Conservation (phyloP, 1,284 basidiomycete species). For the Ceratobasidium sp. region DNA sequence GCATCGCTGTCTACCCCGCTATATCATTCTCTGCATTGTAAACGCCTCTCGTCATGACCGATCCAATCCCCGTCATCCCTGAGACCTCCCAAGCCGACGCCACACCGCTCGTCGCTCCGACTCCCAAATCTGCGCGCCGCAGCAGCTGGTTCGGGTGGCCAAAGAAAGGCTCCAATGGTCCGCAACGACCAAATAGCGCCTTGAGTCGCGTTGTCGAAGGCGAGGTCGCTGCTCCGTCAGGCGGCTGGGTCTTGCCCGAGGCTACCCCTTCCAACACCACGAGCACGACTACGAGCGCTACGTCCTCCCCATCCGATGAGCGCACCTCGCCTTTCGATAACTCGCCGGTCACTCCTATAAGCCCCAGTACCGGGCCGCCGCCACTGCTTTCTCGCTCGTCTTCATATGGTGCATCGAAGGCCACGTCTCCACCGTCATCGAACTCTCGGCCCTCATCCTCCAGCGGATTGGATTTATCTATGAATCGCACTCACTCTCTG, state of each 20-base stretch:
- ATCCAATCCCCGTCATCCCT: conserved; percentile 15
- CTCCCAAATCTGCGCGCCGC: conserved; percentile 39
- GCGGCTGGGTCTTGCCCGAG: conserved; percentile 16
- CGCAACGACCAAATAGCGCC: conserved; percentile 37
- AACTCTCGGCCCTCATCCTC: conserved; percentile 24
- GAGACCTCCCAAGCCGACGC: conserved; percentile 9
- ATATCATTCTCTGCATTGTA: conserved; percentile 3
- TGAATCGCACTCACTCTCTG: conserved; percentile 42
- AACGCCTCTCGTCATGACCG: conserved; percentile 29
- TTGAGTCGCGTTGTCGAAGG: conserved; percentile 42
- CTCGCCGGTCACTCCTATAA: conserved; percentile 24
- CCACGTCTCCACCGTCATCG: neutral
- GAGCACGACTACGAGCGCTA: conserved; percentile 39
- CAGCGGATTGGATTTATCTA: conserved; percentile 33
- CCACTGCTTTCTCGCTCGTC: conserved; percentile 12
- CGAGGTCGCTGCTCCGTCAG: conserved; percentile 14
- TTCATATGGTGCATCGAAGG: neutral
- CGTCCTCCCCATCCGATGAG: conserved; percentile 38
- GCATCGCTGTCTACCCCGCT: neutral
- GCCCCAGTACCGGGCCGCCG: conserved; percentile 11
- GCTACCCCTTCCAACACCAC: conserved; percentile 14
- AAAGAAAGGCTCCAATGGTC: conserved; percentile 25
- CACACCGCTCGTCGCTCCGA: conserved; percentile 14
- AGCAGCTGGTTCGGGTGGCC: conserved; percentile 44
- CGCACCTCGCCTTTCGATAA: conserved; percentile 34